A percentile compares a stretch with the other conserved stretches of the same genome.
Evolutionary conservation across 768 basidiomycete species (phyloP).

Genomic region (Gloeopeniophorella convolvens): DNA sequence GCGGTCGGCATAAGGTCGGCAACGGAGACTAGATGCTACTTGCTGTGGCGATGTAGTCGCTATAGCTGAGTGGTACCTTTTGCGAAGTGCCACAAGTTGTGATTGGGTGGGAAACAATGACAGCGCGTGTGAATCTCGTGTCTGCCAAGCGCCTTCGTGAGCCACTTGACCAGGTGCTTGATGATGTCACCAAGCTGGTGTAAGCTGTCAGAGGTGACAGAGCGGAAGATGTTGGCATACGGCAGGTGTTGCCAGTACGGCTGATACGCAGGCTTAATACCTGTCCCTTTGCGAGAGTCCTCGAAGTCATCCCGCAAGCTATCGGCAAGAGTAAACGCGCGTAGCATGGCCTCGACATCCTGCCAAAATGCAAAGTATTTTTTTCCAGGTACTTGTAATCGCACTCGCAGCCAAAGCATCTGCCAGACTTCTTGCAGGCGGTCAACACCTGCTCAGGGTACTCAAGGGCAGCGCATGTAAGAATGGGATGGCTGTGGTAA

Average conservation of each 20-base stretch:
- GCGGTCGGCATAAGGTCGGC: no score
- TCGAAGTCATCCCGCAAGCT: not conserved
- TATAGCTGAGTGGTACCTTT: slow-evolving; percentile 30
- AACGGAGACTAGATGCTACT: no score
- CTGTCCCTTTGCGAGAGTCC: not conserved
- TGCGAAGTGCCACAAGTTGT: slow-evolving; percentile 27
- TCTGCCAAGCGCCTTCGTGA: slow-evolving; percentile 8
- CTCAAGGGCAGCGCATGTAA: slow-evolving; percentile 21
- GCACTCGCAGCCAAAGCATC: slow-evolving; percentile 9
- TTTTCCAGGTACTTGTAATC: not conserved
- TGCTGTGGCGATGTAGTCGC: no score
- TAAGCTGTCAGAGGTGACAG: slow-evolving; percentile 30
- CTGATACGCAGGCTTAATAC: slow-evolving; percentile 1
- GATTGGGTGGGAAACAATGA: slow-evolving; percentile 28
- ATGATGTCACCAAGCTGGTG: slow-evolving; percentile 27
- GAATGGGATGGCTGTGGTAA: slow-evolving; percentile 30
- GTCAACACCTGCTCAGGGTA: slow-evolving; percentile 23
- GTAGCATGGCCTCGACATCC: not conserved
- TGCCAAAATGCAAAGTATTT: no score
- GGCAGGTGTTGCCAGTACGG: slow-evolving; percentile 27
- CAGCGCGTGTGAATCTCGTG: slow-evolving; percentile 31
- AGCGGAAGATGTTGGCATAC: slow-evolving; percentile 22
- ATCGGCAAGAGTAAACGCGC: not conserved
- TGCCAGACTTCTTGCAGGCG: slow-evolving; percentile 13
- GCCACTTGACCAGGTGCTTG: not conserved